Evolutionary conservation across 2,329 filamentous ascomycete species (phyloP), one percentile per base, ranked within the genome.

Genomic region (Ceratocystis lukuohia): DNA sequence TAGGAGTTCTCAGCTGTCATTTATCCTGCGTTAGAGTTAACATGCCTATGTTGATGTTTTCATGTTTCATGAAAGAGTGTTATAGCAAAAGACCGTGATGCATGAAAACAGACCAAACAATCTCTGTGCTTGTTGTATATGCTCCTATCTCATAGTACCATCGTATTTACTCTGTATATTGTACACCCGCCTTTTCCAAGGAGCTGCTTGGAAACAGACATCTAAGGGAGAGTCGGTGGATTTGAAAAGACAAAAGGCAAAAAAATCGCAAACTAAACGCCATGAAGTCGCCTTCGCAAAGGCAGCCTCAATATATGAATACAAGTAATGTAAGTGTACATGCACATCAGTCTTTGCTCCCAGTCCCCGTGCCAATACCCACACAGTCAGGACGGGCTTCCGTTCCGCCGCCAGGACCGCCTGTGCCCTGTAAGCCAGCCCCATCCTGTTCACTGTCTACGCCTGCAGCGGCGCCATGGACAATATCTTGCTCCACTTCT

Each of bases 401-500:
- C 33, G 7, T 10, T 37, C 33, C 7, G 33, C 33, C 33, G 33
- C 8, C 33, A 8, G 33, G 33, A 37, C 33, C 10, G 33, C 33
- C 33, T 12, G 3, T 10, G 33, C 8, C 33, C 8, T 8, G 30
- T 8, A 6, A 6, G 33, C 33, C 33, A 37, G 33, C 37, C 37
- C 8, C 37, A 12, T 41, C n/a, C 17, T 7, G 30, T 10, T 20
- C 57, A 10, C 30, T 20, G 10, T 65, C 71, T 77, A 84, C 46
- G 79, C 82, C 72, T 84, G 80, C 77, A 82, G 81, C 25, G 94
- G 93, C 65, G 94, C 94, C 82, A 99, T 84, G 71, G 90, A 96
- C 74, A 99, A 77, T 72, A 99, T 97, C 84, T 97, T 99, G 72
- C 91, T 96, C 94, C 94, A 99, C 79, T 96, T 88, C 82, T 89